Base-by-base conservation (phyloP, 2,329 filamentous ascomycete genomes). In the Ciborinia camelliae region DNA sequence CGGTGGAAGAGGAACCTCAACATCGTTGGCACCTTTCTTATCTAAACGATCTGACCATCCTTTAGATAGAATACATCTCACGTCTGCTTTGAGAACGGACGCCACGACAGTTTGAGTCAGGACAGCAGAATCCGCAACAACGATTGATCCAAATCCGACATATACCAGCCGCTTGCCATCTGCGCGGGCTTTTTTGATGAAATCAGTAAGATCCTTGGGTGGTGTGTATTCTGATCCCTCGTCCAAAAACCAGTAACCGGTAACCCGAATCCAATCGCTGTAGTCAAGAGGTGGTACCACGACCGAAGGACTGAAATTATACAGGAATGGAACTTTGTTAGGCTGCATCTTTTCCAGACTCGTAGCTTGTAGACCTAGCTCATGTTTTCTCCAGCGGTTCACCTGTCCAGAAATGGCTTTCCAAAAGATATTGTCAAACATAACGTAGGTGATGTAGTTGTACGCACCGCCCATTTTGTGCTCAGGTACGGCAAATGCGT, bases 381-480 rank as follows among this genome's bases (percentile, higher is more conserved):
- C 85, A 69, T 87, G 90, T 75, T 91, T 92, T 68, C 95, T 87
- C 95, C 95, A 99, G 62, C 87, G 84, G 77, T 99, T 99, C 74
- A 99, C 85, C 76, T 98, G 95, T 14, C 90, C 86, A 0, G 93
- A 89, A 23, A 93, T 97, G 8, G 92, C 90, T 74, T 92, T 92
- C 95, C 95, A 99, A 77, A 98, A 98, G 39, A 99, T 86, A 70
- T 90, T 94, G 77, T 99, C 95, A 74, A 99, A 97, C 83, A 97
- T 90, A 67, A 96, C 88, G 71, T 99, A 99, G 0, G 92, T 95
- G 74, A 96, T 88, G 75, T 93, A 92, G 75, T 99, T 99, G 80
- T 97, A 98, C 0, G 89, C 89, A 30, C 95, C 95, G 63, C 95
- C 95, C 87, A 96, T 92, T 79, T 96, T 97, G 77, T 91, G 88